Evolutionary conservation across 2,329 filamentous ascomycete species (phyloP), one percentile per base, ranked within the genome.

Genomic region (Hymenoscyphus linearis): DNA sequence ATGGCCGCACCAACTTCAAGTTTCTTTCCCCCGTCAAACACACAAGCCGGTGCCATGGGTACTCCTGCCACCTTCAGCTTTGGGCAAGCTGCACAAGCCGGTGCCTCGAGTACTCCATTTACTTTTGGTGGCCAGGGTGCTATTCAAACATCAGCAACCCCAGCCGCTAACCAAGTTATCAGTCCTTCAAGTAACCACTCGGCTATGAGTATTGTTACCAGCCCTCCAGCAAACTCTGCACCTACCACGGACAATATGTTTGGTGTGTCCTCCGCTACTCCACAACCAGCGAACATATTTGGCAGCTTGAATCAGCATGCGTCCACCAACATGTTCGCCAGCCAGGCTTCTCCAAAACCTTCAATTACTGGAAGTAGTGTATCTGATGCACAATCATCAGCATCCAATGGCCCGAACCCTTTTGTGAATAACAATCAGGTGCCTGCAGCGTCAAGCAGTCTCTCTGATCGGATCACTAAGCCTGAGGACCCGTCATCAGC

Each of bases 21-120:
- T 62, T 64, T 62, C 25, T 31, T 6, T 55, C 22, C 60, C 14
- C 2, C 44, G 22, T 4, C 44, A 9, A 13, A n/a, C 18, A n/a
- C n/a, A 50, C 26, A 22, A 16, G 16, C 10, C 14, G 40, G 16
- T 31, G 12, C 25, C 25, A 3, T 13, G 14, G 9, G 14, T 34
- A 34, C 52, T 27, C 10, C 61, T 53, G 35, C 44, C 26, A 12
- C 55, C 12, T 66, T 66, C 57, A 50, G 40, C 10, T 67, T 65
- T 52, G 61, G 55, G 52, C 36, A 36, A 36, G 35, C 53, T 35
- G 3, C 61, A 16, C 52, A 50, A 52, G 36, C 37, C 35, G 58
- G 60, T 27, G 55, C 61, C 18, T 6, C 60, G 31, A 59, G 25
- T 26, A 52, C 56, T 22, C 52, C 55, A 31, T 62, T 62, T 52